Percentiles rank a stretch among this genome's conserved stretches.
Conservation (phyloP, 176 grass and related monocot genomes). For the Chrysopogon serrulatus region DNA sequence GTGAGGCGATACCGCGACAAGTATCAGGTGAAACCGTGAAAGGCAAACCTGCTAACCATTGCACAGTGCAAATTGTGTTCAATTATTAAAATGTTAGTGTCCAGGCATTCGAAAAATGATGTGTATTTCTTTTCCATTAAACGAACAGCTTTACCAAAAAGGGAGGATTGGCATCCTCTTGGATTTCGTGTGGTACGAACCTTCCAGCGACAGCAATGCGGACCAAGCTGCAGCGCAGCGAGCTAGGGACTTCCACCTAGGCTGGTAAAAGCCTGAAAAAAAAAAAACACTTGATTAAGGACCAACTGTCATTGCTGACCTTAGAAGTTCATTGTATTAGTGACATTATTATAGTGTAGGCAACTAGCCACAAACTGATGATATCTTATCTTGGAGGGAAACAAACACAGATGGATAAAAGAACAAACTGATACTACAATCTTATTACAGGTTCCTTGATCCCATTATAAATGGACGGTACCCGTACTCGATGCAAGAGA, state of each 20-base stretch:
- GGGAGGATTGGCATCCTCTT: slow-evolving; percentile 88
- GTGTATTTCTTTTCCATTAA: neutral
- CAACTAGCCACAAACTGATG: neutral
- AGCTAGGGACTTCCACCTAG: slow-evolving; percentile 92
- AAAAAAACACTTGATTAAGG: neutral
- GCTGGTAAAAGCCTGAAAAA: slow-evolving; percentile 56
- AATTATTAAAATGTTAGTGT: neutral
- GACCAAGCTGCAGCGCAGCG: slow-evolving; percentile 76
- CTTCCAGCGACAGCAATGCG: slow-evolving; percentile 48
- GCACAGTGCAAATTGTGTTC: neutral
- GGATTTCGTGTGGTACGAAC: slow-evolving; percentile 91
- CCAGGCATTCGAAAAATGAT: neutral
- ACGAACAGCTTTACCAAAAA: slow-evolving; percentile 55
- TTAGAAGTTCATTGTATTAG: neutral
- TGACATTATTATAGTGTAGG: neutral
- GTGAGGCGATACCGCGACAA: slow-evolving; percentile 68
- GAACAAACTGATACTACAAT: neutral
- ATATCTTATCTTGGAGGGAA: neutral
- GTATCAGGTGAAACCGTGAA: slow-evolving; percentile 90
- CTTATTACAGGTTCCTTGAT: slow-evolving; percentile 44
- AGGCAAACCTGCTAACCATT: neutral
- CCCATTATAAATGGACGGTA: slow-evolving; percentile 65
- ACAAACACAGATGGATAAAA: neutral
- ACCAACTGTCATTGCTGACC: neutral
- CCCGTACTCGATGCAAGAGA: slow-evolving; percentile 60